Base-by-base conservation (phyloP, 305 asterid species). In the Solanum hybrid region DNA sequence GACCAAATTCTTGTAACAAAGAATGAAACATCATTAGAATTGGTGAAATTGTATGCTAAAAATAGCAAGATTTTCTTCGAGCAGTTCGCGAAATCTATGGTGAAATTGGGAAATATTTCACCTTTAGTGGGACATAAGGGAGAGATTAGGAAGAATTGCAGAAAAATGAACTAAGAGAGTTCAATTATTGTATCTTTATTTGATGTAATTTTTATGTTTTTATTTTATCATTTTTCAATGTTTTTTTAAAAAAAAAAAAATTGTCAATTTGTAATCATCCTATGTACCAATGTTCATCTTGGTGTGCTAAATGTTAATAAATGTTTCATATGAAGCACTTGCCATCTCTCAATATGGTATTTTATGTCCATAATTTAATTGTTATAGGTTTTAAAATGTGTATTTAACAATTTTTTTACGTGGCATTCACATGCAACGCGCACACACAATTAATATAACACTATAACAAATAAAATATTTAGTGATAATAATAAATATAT, bases 111-210 rank as follows among this genome's bases (percentile, higher is more conserved):
- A 24, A 96, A 95, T 82, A 94, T 95, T 69, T 92, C 96, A 26
- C 98, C 98, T 17, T 92, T 94, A 93, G 94, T 97, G 3, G 98
- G 98, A 6, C 78, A 29, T 24, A 93, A 87, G 95, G 97, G 98
- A 88, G 98, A 96, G 90, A 92, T 96, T 78, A 92, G 98, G 87
- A 95, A 90, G 90, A 91, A 90, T 56, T 95, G 99, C 93, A 94
- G 98, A 89, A 94, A 38, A 92, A 89, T 96, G 51, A 95, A 94
- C 92, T 38, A n/a, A 66, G 73, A 0, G 14, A 9, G 12, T 4
- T 66, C 75, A 66, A n/a, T 66, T 66, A 9, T 34, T 9, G 42
- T 9, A 27, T 19, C 8, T 77, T 37, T 77, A 77, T 77, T 77
- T 32, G 27, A 34, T 7, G 38, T 75, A 75, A 51, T 15, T 75